A percentile compares a stretch with the other conserved stretches of the same genome.
Evolutionary conservation across 2,329 filamentous ascomycete genomes (phyloP).

Genomic region (Colletotrichum musae): DNA sequence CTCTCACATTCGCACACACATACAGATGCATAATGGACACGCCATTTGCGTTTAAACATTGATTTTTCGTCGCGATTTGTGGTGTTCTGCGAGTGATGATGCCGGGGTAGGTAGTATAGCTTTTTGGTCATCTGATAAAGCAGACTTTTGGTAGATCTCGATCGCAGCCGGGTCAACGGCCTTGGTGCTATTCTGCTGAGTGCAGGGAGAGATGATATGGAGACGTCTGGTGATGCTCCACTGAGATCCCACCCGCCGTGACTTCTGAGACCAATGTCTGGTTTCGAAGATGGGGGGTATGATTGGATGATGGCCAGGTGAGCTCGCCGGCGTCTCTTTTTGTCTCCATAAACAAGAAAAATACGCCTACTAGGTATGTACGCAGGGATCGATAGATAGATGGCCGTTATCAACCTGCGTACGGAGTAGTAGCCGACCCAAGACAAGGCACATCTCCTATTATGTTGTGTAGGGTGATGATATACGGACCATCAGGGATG

Average conservation of each 20-base stretch:
- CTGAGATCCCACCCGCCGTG: conserved; percentile 3
- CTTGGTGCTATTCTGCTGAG: conserved; percentile 1
- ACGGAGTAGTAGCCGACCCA: too few relatives aligned
- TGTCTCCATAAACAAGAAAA: neutral
- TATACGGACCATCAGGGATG: too few relatives aligned
- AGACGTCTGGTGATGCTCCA: conserved; percentile 22
- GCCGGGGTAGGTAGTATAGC: neutral
- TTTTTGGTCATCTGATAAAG: too few relatives aligned
- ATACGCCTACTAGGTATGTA: too few relatives aligned
- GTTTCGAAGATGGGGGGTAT: conserved; percentile 7
- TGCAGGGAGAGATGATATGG: conserved; percentile 1
- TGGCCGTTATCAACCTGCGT: too few relatives aligned
- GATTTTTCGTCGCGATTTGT: neutral
- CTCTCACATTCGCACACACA: conserved; percentile 28
- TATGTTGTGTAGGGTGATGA: too few relatives aligned
- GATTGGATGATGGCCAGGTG: neutral
- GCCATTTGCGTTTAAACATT: conserved; percentile 15
- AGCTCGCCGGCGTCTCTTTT: neutral
- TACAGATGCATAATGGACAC: conserved; percentile 28
- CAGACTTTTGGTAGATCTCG: conserved; percentile 19
- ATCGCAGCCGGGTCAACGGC: conserved; percentile 20
- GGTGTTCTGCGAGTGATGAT: conserved; percentile 18
- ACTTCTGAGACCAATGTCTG: conserved; percentile 21
- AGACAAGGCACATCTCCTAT: too few relatives aligned
- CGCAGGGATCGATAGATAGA: too few relatives aligned